Percentiles rank a stretch among this genome's conserved stretches.
phyloP scores from a whole-genome alignment of 2,329 filamentous ascomycete species.

The Emmonsia crescens region DNA sequence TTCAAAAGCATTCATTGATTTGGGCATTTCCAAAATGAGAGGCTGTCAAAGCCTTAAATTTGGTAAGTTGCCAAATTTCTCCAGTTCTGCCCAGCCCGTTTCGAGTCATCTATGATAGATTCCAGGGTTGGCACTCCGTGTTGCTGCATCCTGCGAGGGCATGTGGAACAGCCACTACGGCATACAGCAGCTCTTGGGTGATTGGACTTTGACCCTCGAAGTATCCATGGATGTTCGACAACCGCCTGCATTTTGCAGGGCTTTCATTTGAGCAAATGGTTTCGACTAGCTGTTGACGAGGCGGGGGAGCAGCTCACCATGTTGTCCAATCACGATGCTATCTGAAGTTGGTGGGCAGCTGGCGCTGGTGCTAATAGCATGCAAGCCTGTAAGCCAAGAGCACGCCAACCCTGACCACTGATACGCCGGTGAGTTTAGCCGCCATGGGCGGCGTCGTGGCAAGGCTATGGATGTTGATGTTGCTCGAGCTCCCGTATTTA shows the following conservation, averaged over 20 bases:
- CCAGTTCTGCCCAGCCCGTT: background rate
- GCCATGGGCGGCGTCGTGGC: background rate
- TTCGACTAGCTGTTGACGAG: background rate
- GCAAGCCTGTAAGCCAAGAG: background rate
- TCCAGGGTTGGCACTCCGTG: no score
- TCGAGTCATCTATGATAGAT: no score
- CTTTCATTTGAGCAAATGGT: background rate
- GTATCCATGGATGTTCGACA: no score
- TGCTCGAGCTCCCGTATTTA: background rate
- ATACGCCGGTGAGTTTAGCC: background rate
- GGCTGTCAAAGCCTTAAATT: background rate
- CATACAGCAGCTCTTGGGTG: background rate
- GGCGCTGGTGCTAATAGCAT: background rate
- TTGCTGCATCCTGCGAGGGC: background rate
- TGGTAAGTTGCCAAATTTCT: no score
- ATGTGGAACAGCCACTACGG: background rate
- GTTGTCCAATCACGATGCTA: background rate
- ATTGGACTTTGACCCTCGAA: background rate
- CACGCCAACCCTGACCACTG: background rate
- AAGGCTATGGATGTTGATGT: background rate
- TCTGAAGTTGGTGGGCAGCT: no score
- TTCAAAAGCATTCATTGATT: no score
- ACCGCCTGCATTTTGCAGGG: no score
- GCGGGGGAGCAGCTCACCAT: background rate
- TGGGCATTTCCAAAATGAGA: background rate